Conservation (phyloP, 2,329 filamentous ascomycete species). For the Fusarium haematococcum region DNA sequence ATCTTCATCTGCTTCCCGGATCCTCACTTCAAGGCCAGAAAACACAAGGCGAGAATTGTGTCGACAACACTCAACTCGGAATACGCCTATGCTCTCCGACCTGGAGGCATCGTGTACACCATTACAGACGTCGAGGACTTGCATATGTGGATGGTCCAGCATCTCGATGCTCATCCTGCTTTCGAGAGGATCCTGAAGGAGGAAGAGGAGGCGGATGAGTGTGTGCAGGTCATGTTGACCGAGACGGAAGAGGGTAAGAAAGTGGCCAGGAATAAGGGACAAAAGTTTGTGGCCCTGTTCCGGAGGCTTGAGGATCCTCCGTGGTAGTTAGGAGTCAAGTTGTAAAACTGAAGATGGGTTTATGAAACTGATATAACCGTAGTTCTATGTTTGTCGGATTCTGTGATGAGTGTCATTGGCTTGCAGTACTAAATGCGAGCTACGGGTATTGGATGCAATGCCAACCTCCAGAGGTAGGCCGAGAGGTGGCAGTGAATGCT, state of each 20-base stretch:
- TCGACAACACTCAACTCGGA: slow-evolving; percentile 89
- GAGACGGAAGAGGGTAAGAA: slow-evolving; percentile 99
- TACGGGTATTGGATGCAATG: not conserved
- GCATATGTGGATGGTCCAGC: slow-evolving; percentile 91
- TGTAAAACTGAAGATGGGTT: not conserved
- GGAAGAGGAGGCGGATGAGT: slow-evolving; percentile 76
- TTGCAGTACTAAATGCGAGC: not conserved
- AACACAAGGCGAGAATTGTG: slow-evolving; percentile 97
- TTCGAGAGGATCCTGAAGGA: slow-evolving; percentile 81
- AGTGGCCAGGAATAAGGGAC: slow-evolving; percentile 88
- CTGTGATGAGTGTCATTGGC: not conserved
- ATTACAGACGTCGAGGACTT: slow-evolving; percentile 98
- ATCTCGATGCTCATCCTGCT: slow-evolving; percentile 81
- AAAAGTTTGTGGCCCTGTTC: slow-evolving; percentile 93
- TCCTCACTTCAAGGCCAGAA: slow-evolving; percentile 96
- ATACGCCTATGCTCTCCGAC: slow-evolving; percentile 87
- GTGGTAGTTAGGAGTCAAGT: slow-evolving; percentile 66
- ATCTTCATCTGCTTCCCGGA: slow-evolving; percentile 99
- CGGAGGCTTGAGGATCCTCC: slow-evolving; percentile 82
- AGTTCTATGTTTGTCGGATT: not conserved
- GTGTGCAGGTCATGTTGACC: slow-evolving; percentile 78
- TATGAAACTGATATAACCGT: not conserved
- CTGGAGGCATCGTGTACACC: slow-evolving; percentile 91
- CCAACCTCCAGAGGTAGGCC: not conserved
- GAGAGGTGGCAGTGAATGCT: not conserved